Evolutionary conservation across 116 monocot species (phyloP).

Genomic region (Trichopus zeylanicus): DNA sequence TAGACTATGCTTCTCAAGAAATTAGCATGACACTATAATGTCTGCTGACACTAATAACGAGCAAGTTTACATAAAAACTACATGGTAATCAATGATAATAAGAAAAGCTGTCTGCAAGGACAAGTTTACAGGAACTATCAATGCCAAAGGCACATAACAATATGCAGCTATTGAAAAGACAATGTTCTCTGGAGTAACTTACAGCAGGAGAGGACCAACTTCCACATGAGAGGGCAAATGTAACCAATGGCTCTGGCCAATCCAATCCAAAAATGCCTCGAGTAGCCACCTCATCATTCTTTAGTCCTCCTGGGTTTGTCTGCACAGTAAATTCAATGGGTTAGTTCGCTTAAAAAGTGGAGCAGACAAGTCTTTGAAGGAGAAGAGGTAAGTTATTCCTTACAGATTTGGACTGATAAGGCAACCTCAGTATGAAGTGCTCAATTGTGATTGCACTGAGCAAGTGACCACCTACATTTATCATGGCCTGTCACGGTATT

Average conservation of each 20-base stretch:
- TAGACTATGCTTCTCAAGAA: too few relatives aligned
- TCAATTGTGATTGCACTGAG: slow-evolving; percentile 85
- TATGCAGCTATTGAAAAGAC: too few relatives aligned
- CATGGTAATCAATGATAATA: too few relatives aligned
- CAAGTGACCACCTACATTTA: slow-evolving; percentile 82
- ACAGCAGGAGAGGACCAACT: too few relatives aligned
- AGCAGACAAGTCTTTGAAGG: not conserved
- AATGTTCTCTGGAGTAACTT: slow-evolving; percentile 13
- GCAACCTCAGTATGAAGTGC: slow-evolving; percentile 83
- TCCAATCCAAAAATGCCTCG: slow-evolving; percentile 42
- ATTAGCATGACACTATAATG: too few relatives aligned
- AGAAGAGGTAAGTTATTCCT: not conserved
- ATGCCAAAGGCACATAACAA: too few relatives aligned
- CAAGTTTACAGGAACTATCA: too few relatives aligned
- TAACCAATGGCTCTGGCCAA: too few relatives aligned
- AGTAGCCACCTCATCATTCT: slow-evolving; percentile 32
- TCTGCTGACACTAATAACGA: too few relatives aligned
- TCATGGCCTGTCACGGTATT: slow-evolving; percentile 59
- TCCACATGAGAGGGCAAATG: too few relatives aligned
- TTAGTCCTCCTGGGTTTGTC: slow-evolving; percentile 34
- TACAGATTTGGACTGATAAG: slow-evolving; percentile 67
- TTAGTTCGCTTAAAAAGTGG: not conserved
- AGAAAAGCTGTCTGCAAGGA: too few relatives aligned
- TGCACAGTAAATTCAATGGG: slow-evolving; percentile 7
- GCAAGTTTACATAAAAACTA: too few relatives aligned